Base-by-base conservation (phyloP, 176 grass and related monocot species). In the Avena eriantha region DNA sequence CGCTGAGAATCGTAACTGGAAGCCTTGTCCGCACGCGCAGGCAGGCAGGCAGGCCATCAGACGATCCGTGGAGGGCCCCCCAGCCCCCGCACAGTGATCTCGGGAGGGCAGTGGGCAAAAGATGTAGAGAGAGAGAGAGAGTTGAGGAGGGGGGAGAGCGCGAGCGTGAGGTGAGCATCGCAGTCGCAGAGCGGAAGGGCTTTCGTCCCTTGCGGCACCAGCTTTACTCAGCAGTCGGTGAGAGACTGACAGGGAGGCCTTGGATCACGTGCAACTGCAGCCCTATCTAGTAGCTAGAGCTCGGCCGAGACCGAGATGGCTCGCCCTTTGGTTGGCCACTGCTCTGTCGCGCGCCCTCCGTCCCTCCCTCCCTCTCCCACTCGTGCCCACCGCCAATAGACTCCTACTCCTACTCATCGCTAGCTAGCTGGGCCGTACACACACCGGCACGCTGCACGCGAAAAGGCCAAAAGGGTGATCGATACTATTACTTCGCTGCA, bases 241-340 rank as follows among this genome's bases (percentile, higher is more conserved):
- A 80, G 34, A 7, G 19, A 22, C 73, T 26, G 73, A 69, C 24
- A 77, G 55, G 47, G 39, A 26, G 64, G 80, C 81, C 80, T 88
- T 41, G 87, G 87, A 88, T 88, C 87, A 88, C 81, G 87, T 88
- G 87, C 24, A 86, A 49, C 84, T 10, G 69, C 70, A 59, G 15
- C n/a, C 46, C 57, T 51, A 82, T 4, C 39, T 3, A n/a, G 65
- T 3, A n/a, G 65, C 33, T 48, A 29, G 21, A 51, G 11, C n/a
- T 48, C 11, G 48, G 49, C 13, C 49, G 14, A 10, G 16, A 14
- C 49, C 51, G 51, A 54, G 16, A 54, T 16, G 51, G 51, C 16
- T 54, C 5, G 51, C 4, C 55, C 33, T 13, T 4, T 74, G 29
- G 53, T 78, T 64, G 55, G 77, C 31, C 74, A 34, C 17, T 60